phyloP scores from a whole-genome alignment of 179 eudicot species.

The Silene vulgaris region DNA sequence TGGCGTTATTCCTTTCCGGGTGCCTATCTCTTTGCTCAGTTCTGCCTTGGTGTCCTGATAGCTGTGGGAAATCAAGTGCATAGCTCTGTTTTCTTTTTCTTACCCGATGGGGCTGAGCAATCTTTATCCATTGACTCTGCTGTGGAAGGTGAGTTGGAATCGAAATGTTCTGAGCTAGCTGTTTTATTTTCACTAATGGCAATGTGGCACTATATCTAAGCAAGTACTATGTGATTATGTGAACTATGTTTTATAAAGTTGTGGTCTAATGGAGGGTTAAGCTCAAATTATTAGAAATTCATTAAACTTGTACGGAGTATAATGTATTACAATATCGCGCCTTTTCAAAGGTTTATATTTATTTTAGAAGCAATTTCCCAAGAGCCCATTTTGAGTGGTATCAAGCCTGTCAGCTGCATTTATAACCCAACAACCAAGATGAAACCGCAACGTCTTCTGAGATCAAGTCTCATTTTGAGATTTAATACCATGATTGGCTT shows the following conservation, averaged over 20 bases:
- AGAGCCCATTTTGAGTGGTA: too few relatives aligned
- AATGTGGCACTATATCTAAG: neutral
- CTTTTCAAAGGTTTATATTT: too few relatives aligned
- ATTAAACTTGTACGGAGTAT: too few relatives aligned
- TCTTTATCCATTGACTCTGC: conserved; percentile 39
- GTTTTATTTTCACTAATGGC: neutral
- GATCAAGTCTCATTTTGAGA: too few relatives aligned
- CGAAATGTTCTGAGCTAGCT: neutral
- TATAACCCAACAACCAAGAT: too few relatives aligned
- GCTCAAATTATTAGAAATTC: neutral
- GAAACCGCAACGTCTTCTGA: too few relatives aligned
- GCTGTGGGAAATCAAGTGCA: conserved; percentile 82
- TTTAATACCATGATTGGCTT: neutral
- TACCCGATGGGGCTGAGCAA: conserved; percentile 51
- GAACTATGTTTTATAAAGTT: neutral
- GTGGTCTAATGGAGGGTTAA: neutral
- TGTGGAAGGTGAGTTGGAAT: conserved; percentile 48
- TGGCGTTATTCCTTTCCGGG: conserved; percentile 91
- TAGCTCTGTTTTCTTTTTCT: conserved; percentile 66
- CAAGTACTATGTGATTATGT: neutral
- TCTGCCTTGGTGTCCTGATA: conserved; percentile 76
- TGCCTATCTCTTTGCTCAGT: conserved; percentile 71
- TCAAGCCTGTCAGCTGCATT: too few relatives aligned
- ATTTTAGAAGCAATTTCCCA: too few relatives aligned
- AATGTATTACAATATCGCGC: too few relatives aligned